Percentiles rank a stretch among this genome's conserved stretches.
phyloP scores from a whole-genome alignment of 495 filamentous ascomycete genomes.

The Podospora bellae-mahoneyi region DNA sequence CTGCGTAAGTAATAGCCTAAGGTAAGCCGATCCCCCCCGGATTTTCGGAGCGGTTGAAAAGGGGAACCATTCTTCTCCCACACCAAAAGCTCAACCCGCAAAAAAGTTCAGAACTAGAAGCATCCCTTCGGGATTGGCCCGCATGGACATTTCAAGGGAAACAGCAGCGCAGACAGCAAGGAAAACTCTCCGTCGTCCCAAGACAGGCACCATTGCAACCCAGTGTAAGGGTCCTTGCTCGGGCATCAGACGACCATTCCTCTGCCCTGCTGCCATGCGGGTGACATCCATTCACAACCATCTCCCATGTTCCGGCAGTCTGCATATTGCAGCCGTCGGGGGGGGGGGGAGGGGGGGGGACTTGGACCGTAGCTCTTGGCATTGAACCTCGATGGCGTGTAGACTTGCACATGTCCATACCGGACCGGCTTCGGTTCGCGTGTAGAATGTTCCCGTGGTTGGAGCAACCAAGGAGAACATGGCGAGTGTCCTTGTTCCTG shows the following conservation, averaged over 20 bases:
- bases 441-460: not conserved
- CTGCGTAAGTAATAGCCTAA: constrained; percentile 16
- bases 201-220: constrained; percentile 8
- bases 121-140: not conserved
- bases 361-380: not conserved
- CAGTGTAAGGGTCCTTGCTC: constrained; percentile 2
- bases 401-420: not conserved
- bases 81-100: not conserved
- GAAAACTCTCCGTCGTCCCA: constrained; percentile 2
- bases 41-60: not conserved
- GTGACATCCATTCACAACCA: not conserved
- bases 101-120: not conserved
- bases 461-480: not conserved
- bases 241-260: not conserved
- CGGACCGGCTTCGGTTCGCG: not conserved
- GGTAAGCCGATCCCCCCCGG: constrained; percentile 2
- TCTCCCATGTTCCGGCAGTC: constrained; percentile 4
- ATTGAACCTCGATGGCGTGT: not conserved
- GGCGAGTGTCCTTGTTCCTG: not conserved
- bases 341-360: not conserved
- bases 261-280: not conserved
- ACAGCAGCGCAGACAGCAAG: not conserved
- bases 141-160: not conserved
- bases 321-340: not conserved
- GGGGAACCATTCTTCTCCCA: not conserved